A percentile compares a stretch with the other conserved stretches of the same genome.
Evolutionary conservation across 805 yeast species (phyloP).

Genomic region (Nakazawaea ishiwadae): DNA sequence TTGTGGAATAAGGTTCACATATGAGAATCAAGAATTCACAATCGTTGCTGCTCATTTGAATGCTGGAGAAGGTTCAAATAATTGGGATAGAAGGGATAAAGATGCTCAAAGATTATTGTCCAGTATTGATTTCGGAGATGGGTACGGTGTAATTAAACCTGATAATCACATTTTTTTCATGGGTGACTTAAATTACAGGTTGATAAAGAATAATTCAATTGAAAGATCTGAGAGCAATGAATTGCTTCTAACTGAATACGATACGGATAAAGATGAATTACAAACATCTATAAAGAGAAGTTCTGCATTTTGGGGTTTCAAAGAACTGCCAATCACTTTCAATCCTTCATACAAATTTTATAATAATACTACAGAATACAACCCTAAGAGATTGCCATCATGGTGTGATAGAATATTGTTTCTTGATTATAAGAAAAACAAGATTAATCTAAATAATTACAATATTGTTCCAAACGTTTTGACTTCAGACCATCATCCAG

Average conservation of each 20-base stretch:
- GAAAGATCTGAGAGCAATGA: no score
- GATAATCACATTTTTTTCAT: slow-evolving; percentile 59
- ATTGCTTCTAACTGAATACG: slow-evolving; percentile 1
- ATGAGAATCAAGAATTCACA: slow-evolving; percentile 35
- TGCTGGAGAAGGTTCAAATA: slow-evolving; percentile 67
- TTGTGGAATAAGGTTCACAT: slow-evolving; percentile 50
- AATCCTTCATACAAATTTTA: slow-evolving; percentile 77
- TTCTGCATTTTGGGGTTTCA: slow-evolving; percentile 54
- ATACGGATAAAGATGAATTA: slow-evolving; percentile 42
- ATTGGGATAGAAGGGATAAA: slow-evolving; percentile 43
- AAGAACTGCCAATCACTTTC: slow-evolving; percentile 62
- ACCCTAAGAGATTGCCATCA: slow-evolving; percentile 63
- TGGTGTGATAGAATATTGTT: slow-evolving; percentile 88
- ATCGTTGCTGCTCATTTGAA: slow-evolving; percentile 69
- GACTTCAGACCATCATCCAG: slow-evolving; percentile 82
- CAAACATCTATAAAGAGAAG: slow-evolving; percentile 33
- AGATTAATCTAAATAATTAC: slow-evolving; percentile 34
- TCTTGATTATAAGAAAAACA: slow-evolving; percentile 31
- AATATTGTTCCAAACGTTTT: slow-evolving; percentile 40
- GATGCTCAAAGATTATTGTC: slow-evolving; percentile 48
- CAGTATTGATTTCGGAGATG: slow-evolving; percentile 55
- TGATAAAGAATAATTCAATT: slow-evolving; percentile 25
- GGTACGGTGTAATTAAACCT: slow-evolving; percentile 47
- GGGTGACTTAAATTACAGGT: slow-evolving; percentile 86
- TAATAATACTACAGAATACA: slow-evolving; percentile 41